phyloP scores from a whole-genome alignment of 176 grass and related monocot species.

The Dendrocalamus sinicus region DNA sequence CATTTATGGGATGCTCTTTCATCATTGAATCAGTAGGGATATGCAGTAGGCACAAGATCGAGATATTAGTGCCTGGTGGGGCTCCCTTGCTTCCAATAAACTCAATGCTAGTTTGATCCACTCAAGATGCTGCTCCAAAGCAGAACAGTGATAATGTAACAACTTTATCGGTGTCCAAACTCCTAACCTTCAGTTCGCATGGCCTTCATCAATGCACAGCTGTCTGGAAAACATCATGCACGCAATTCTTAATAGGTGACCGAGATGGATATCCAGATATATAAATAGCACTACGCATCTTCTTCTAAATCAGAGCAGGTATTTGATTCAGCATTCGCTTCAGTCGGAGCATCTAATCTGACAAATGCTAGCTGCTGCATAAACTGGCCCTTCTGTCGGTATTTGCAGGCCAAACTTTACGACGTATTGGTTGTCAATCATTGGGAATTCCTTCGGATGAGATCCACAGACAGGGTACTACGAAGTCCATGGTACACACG shows the following conservation, averaged over 20 bases:
- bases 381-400: not conserved
- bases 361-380: not conserved
- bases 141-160: not conserved
- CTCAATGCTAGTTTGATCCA: conserved; percentile 9
- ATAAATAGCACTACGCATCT: not conserved
- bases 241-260: not conserved
- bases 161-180: not conserved
- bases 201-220: not conserved
- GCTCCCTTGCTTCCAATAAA: conserved; percentile 16
- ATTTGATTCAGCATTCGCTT: not conserved
- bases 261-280: not conserved
- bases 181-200: not conserved
- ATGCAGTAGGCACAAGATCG: not conserved
- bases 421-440: not conserved
- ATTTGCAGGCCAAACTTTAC: not conserved
- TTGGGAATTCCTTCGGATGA: not conserved
- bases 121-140: conserved; percentile 1
- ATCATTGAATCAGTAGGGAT: not conserved
- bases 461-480: not conserved
- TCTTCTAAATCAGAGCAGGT: not conserved
- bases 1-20: not conserved
- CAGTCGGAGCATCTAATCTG: not conserved
- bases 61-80: not conserved
- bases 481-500: not conserved
- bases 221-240: not conserved